These are phyloP conservation scores for Leishmania gerbilli DNA, from an alignment of 208 protist species.

Conservation along the genomic window DNA sequence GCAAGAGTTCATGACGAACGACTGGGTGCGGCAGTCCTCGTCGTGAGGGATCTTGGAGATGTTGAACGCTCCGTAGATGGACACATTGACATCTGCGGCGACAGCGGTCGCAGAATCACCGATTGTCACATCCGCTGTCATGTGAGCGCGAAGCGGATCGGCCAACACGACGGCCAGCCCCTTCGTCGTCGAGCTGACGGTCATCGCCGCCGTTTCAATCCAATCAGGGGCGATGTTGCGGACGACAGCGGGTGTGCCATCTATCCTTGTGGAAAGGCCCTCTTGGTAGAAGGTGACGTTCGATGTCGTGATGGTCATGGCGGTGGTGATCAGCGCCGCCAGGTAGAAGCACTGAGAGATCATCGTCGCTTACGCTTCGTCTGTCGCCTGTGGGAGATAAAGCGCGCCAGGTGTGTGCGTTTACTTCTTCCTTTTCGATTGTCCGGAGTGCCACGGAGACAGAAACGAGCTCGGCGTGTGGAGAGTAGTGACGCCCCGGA, in stretches of 20 bases:
- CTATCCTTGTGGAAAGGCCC: neutral
- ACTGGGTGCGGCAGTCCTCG: conserved; percentile 1
- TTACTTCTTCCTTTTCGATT: too few species aligned
- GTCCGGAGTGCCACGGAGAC: neutral
- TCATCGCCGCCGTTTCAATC: neutral
- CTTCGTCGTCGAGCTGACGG: conserved; percentile 9
- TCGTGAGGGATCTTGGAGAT: conserved; percentile 4
- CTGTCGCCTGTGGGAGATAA: neutral
- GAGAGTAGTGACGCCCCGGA: neutral
- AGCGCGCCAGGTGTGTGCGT: neutral
- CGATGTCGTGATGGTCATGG: conserved; percentile 8
- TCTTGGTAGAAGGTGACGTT: conserved; percentile 12
- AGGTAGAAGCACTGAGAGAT: conserved; percentile 19
- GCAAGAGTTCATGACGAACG: conserved; percentile 11
- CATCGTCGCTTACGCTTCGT: neutral
- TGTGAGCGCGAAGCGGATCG: conserved; percentile 5
- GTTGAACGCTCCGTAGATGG: conserved; percentile 3
- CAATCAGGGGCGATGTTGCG: neutral
- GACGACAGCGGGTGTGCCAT: neutral
- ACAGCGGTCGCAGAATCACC: neutral
- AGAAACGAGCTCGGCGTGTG: neutral
- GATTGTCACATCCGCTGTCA: neutral
- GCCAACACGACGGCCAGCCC: neutral
- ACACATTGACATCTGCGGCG: neutral
- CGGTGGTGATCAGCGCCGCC: conserved; percentile 11